Evolutionary conservation across 73 alveolate species (phyloP), one percentile per base, ranked within the genome.

Genomic region (Paraurostyla sp.): DNA sequence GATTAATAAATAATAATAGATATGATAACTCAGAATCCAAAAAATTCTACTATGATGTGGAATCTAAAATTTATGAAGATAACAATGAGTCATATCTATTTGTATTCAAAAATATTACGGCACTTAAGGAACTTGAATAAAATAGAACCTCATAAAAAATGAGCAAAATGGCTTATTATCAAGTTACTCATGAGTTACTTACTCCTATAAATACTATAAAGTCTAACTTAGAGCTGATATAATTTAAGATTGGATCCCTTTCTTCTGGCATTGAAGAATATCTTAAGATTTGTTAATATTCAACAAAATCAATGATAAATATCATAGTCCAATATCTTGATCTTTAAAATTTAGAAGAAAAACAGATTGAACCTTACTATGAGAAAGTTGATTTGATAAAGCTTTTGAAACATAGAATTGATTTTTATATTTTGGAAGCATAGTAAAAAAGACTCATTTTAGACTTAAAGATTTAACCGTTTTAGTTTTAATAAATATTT

Each of bases 21-120:
- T 13, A 6, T 16, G 41, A 38, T n/a, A n/a, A n/a, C n/a, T 13
- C 56, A 65, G 41, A 40, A 38, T 38, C n/a, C n/a, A n/a, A n/a
- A n/a, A n/a, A n/a, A n/a, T n/a, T n/a, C n/a, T 65, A 65, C 82
- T 65, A 36, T 40, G 82, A 65, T 38, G 82, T 65, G 1, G 42
- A 65, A 65, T 65, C 35, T 38, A 65, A 65, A 35, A 56, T 58
- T 2, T 65, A 38, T 9, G 35, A 36, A 18, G 38, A 65, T 9
- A 58, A 58, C 33, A 38, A 56, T 7, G 82, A 65, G 2, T 38
- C 82, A 6, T 65, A 65, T 40, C 35, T 65, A 58, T 65, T 65
- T 65, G 82, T 65, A 38, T 65, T 65, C 58, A 65, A 65, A 65
- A 65, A 65, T 65, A 65, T 65, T 38, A 65, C 82, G 9, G 13